Base-by-base conservation (phyloP, 768 basidiomycete genomes). In the Boletus eberwhitei region DNA sequence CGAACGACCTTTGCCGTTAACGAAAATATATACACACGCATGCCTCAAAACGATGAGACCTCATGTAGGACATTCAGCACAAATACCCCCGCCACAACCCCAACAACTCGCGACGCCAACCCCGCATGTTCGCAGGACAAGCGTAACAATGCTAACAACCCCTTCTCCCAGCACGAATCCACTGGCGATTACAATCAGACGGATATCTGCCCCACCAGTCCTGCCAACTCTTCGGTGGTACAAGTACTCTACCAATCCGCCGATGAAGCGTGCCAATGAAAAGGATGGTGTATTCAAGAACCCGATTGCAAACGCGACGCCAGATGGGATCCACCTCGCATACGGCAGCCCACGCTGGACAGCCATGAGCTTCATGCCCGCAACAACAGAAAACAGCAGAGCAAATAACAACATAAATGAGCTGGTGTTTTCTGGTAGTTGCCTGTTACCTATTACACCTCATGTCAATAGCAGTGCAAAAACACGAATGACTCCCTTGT, bases 81-180 rank as follows among this genome's bases (percentile, higher is more conserved):
- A 91, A 41, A 87, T 73, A 14, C 87, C 87, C 59, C 84, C 85
- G 4, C 78, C 73, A 70, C 96, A 98, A 13, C 95, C 96, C 81
- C 83, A 87, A 68, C 96, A 98, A 64, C 90, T 95, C 17, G 75
- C 73, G 8, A 84, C 83, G 8, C 85, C 87, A 5, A 92, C 73
- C 3, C 92, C 93, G 34, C 79, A 78, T 32, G 86, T 90, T 57
- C 84, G 83, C 56, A 97, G 70, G 8, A 86, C 62, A 45, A 98
- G 75, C 14, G 88, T 83, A 29, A 94, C 71, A 43, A 98, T 79
- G 65, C 93, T 94, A 39, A 90, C 77, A 34, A 97, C 85, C 2
- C 96, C 96, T 68, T 98, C 96, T 19, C 96, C 96, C 17, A 98
- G 76, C 24, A 98, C 95, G 68, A 98, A 97, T 4, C 96, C 96